A percentile compares a stretch with the other conserved stretches of the same genome.
Conservation (phyloP, 176 grass and related monocot species). For the Carex myosuroides region DNA sequence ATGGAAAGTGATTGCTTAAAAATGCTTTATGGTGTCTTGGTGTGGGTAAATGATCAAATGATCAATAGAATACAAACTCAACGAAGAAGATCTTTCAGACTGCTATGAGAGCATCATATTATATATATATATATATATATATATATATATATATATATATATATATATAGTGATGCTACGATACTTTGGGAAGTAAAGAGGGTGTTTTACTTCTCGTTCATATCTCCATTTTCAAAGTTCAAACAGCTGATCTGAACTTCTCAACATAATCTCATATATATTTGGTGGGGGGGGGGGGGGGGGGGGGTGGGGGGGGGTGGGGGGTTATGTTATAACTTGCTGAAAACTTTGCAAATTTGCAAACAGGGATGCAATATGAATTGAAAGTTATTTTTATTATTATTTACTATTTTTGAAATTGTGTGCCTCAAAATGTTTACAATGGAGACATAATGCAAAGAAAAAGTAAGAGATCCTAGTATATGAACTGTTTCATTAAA, state of each 20-base stretch:
- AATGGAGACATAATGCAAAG: background rate
- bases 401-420: too few relatives aligned
- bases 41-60: conserved; percentile 13
- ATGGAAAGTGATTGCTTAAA: conserved; percentile 1
- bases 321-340: background rate
- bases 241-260: too few relatives aligned
- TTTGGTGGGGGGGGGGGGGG: too few relatives aligned
- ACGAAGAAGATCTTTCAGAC: conserved; percentile 1
- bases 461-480: background rate
- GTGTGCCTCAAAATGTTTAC: too few relatives aligned
- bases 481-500: too few relatives aligned
- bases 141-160: too few relatives aligned
- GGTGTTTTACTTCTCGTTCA: too few relatives aligned
- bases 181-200: too few relatives aligned
- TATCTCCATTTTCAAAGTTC: too few relatives aligned
- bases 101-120: background rate
- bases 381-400: background rate
- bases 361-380: background rate
- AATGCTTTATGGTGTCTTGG: conserved; percentile 16
- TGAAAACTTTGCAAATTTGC: background rate
- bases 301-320: background rate
- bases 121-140: too few relatives aligned
- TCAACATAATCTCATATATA: background rate
- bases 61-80: background rate
- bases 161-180: too few relatives aligned